Base-by-base conservation (phyloP, 2,329 filamentous ascomycete genomes). In the Colletotrichum sp. region DNA sequence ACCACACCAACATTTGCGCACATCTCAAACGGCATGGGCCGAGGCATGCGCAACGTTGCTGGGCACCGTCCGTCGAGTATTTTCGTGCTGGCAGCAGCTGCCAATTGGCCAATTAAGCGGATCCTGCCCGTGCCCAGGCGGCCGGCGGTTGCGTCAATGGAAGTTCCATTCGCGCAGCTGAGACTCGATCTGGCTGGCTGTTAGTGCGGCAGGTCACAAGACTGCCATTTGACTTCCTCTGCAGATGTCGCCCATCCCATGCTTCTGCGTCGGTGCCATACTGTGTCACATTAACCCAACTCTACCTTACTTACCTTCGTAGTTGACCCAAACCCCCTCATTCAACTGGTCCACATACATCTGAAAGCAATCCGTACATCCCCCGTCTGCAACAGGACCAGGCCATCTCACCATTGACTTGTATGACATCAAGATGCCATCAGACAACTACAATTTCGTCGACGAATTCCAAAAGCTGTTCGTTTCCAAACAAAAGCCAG, bases 401-500 rank as follows among this genome's bases (percentile, higher is more conserved):
- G 59, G 34, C 21, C 15, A 9, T 49, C 52, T 39, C 16, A 21
- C 63, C 26, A 44, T 39, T 32, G 24, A 59, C 21, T 30, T 30
- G 13, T 49, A 72, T 74, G 70, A 76, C 59, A 76, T 76, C 60
- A 71, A 76, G 30, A 76, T 76, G 75, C 26, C 71, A 44, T 76
- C 66, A 71, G 75, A 76, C 36, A 68, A 75, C 30, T 70, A 85
- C 79, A 83, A 85, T 76, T 83, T 86, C 79, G 80, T 79, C 76
- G 81, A 84, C 62, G 82, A 83, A 49, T 85, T 86, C 70, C 83
- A 85, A 71, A 80, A 83, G 72, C 80, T 84, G 59, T 83, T 84
- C 67, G 80, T 86, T 52, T 82, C 85, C 30, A 84, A 84, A 71
- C 85, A 86, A 74, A 87, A 84, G 69, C 78, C 80, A 39, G 76